Evolutionary conservation across 257 asterid species (phyloP).

Genomic region (Vinca minor): DNA sequence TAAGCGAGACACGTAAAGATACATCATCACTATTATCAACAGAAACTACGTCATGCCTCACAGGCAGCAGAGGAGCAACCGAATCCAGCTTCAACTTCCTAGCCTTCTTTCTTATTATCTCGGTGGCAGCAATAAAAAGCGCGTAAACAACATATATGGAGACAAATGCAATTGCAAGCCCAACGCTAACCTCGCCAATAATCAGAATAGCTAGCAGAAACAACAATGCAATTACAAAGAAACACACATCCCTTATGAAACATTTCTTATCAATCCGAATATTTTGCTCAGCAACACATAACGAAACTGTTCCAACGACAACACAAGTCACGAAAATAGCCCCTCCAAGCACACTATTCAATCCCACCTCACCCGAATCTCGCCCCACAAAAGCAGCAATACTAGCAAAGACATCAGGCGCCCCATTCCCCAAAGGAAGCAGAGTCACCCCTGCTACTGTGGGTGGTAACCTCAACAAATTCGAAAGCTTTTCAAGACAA

Average conservation of each 20-base stretch:
- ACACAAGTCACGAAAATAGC: conserved; percentile 73
- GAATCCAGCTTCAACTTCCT: conserved; percentile 27
- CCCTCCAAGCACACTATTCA: conserved; percentile 82
- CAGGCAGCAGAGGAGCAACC: conserved; percentile 36
- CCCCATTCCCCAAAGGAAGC: conserved; percentile 83
- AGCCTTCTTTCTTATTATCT: conserved; percentile 31
- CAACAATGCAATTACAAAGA: conserved; percentile 40
- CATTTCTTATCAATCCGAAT: conserved; percentile 62
- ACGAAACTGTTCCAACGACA: conserved; percentile 53
- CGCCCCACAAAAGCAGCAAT: conserved; percentile 64
- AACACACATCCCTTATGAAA: conserved; percentile 58
- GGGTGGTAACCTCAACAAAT: conserved; percentile 49
- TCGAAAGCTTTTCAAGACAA: conserved; percentile 54
- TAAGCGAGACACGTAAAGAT: conserved; percentile 17
- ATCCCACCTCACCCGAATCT: conserved; percentile 66
- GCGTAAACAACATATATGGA: conserved; percentile 52
- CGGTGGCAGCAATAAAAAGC: conserved; percentile 42
- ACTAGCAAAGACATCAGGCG: conserved; percentile 84
- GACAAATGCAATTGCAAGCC: conserved; percentile 52
- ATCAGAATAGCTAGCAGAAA: conserved; percentile 38
- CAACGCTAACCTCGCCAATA: conserved; percentile 48
- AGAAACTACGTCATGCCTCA: conserved; percentile 16
- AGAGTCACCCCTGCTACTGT: conserved; percentile 85
- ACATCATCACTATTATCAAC: conserved; percentile 18
- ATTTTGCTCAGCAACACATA: conserved; percentile 43